Evolutionary conservation across 1,284 basidiomycete species (phyloP), one percentile per base, ranked within the genome.

Genomic region (Tylopilus sp.): DNA sequence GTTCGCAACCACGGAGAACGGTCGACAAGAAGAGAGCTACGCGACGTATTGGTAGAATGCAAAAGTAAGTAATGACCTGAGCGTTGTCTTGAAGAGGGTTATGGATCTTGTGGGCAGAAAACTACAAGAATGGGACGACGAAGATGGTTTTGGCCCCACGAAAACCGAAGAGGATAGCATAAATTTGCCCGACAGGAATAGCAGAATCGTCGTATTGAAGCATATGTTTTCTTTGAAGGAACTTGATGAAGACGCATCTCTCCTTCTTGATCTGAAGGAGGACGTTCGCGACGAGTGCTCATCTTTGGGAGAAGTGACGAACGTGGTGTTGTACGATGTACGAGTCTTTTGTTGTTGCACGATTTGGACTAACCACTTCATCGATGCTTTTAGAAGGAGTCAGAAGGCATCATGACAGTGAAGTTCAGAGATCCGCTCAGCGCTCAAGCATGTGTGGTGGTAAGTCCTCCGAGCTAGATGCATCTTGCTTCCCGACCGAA

Each of bases 201-300:
- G 75, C 59, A 78, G 92, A 34, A 85, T 97, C 4, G 93, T 97
- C 10, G 92, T 98, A 0, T 73, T 98, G 48, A 93, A 92, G 62
- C 85, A 92, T 59, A 99, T 99, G 94, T 99, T 99, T 66, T 88
- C 87, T 6, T 74, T 91, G 3, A 69, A 87, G 56, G 92, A 97
- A 60, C 77, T 99, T 1, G 86, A 92, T 31, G 82, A 92, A 58
- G 96, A 99, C 60, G 78, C 92, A 0, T 79, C 89, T 4, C 71
- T 99, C 18, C 72, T 98, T 11, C 78, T 99, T 10, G 96, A 99
- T 59, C 77, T 98, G 44, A 97, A 97, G 64, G 89, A 97, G 59
- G 96, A 99, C 58, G 94, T 99, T 9, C 80, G 96, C 48, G 93
- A 97, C 34, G 96, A 99, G 63, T 97, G 93, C 55, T 86, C 88